Percentiles rank a stretch among this genome's conserved stretches.
Conservation (phyloP, 176 grass and related monocot genomes). For the Oryza glaberrima region DNA sequence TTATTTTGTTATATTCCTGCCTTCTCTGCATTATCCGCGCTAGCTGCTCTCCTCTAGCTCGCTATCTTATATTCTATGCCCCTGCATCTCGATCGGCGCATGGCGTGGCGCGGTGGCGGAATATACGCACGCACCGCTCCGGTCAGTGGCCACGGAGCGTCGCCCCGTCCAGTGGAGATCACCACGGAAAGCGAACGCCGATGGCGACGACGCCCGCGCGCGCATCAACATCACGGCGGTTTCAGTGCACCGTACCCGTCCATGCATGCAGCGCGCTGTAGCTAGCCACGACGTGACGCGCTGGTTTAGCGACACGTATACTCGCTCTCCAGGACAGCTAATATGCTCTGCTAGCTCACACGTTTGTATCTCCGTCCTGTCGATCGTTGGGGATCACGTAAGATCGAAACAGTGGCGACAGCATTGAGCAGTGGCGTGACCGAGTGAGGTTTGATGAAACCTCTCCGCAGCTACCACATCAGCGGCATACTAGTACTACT, state of each 20-base stretch:
- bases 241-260: neutral
- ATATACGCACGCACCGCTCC: neutral
- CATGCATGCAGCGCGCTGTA: neutral
- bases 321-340: neutral
- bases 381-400: neutral
- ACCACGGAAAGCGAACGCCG: too few species aligned
- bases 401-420: neutral
- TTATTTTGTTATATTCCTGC: too few species aligned
- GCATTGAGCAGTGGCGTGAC: neutral
- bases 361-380: neutral
- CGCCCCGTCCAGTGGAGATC: too few species aligned
- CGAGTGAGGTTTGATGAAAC: too few species aligned
- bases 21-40: too few species aligned
- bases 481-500: neutral
- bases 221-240: neutral
- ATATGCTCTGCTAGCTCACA: neutral
- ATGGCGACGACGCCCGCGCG: too few species aligned
- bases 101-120: neutral
- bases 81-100: neutral
- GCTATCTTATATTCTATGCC: too few species aligned
- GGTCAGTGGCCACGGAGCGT: neutral
- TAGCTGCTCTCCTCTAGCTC: too few species aligned
- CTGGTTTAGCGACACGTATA: neutral
- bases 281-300: neutral
- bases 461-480: too few species aligned